These are phyloP conservation scores for Metschnikowia baotianmanensis DNA, from an alignment of 805 yeast genomes.

Conservation along the genomic window DNA sequence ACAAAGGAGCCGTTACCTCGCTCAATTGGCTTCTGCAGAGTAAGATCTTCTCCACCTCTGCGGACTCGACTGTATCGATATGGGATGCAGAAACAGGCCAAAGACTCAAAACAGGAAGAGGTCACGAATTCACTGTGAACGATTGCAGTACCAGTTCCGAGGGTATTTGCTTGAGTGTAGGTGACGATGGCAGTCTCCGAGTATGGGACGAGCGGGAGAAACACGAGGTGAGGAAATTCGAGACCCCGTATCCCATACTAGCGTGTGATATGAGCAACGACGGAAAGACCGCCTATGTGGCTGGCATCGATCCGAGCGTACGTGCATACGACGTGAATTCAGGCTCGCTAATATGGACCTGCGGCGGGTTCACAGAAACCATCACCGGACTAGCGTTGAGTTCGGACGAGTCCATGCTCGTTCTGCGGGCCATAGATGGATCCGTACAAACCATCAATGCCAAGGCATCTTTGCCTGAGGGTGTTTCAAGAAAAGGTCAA, in stretches of 20 bases:
- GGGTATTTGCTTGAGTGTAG: conserved; percentile 45
- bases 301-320: conserved; percentile 70
- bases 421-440: conserved; percentile 58
- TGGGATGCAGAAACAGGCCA: conserved; percentile 63
- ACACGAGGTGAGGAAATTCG: conserved; percentile 34
- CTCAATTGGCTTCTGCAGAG: conserved; percentile 50
- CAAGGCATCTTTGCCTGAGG: conserved; percentile 39
- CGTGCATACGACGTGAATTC: conserved; percentile 57
- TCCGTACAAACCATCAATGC: conserved; percentile 58
- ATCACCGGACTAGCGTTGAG: conserved; percentile 56
- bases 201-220: conserved; percentile 70
- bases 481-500: conserved; percentile 42
- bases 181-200: conserved; percentile 61
- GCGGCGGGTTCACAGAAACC: conserved; percentile 43
- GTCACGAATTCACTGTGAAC: conserved; percentile 55
- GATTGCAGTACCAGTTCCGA: conserved; percentile 41
- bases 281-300: conserved; percentile 47
- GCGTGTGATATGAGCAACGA: conserved; percentile 38
- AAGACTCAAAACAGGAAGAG: conserved; percentile 51
- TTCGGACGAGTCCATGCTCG: conserved; percentile 43
- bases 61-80: conserved; percentile 58
- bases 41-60: conserved; percentile 49
- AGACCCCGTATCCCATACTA: conserved; percentile 57
- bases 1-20: conserved; percentile 63
- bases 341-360: conserved; percentile 45